phyloP scores from a whole-genome alignment of 2,329 filamentous ascomycete species.

The Colletotrichum sp. region DNA sequence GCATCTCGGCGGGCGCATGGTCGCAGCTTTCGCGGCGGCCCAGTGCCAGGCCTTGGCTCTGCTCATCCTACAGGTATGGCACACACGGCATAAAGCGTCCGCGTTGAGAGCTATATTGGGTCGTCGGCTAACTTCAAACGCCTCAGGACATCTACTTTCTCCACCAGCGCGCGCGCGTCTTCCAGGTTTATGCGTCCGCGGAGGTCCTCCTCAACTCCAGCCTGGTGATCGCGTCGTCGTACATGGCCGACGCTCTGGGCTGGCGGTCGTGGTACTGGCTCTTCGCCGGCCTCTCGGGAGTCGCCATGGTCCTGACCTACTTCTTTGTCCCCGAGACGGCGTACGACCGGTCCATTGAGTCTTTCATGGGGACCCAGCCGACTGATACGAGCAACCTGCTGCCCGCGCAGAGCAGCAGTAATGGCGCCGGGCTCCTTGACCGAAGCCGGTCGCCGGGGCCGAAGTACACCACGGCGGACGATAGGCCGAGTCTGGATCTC shows the following conservation, averaged over 20 bases:
- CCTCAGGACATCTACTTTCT: slow-evolving; percentile 11
- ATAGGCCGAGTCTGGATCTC: not conserved
- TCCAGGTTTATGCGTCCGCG: slow-evolving; percentile 7
- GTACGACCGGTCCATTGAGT: slow-evolving; percentile 2
- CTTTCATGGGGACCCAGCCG: slow-evolving; percentile 1
- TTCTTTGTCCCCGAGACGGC: slow-evolving; percentile 18
- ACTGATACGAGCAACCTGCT: not conserved
- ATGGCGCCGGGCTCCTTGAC: not conserved
- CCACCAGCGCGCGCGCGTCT: slow-evolving; percentile 6
- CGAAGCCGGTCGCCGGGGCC: not conserved
- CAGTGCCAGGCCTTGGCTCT: slow-evolving; percentile 9
- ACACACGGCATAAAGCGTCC: not conserved
- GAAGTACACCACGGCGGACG: not conserved
- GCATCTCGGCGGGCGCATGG: slow-evolving; percentile 9
- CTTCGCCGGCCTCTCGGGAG: not conserved
- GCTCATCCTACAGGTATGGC: not conserved
- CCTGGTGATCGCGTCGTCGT: not conserved
- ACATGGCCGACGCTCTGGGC: slow-evolving; percentile 3
- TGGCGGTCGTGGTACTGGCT: slow-evolving; percentile 16
- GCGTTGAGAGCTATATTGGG: no score
- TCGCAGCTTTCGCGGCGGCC: not conserved
- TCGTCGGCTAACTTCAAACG: not conserved
- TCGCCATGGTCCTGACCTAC: slow-evolving; percentile 6
- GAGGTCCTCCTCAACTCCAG: slow-evolving; percentile 8
- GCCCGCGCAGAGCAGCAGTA: not conserved